Evolutionary conservation across 2,329 filamentous ascomycete genomes (phyloP), one percentile per base, ranked within the genome.

Genomic region (Neoascochyta sp.): DNA sequence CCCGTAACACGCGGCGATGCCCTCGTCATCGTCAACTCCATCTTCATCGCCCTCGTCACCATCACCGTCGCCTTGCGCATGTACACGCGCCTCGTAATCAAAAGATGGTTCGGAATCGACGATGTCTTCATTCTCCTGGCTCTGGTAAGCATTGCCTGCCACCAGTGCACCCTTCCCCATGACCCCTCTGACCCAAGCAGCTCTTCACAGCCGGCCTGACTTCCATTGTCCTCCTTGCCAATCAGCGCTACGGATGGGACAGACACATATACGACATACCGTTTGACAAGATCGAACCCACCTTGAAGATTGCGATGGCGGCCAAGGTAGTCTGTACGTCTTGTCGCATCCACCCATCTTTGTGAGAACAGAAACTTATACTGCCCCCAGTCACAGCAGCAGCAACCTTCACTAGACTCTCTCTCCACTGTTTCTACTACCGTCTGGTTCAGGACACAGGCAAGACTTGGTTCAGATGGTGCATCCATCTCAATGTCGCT

Each of bases 381-480:
- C n/a, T n/a, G n/a, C n/a, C n/a, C n/a, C n/a, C n/a, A n/a, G n/a
- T 69, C 39, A 60, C 57, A 2, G 44, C 58, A 9, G 65, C 66
- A 2, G 54, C 66, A 1, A 64, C 62, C 1, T 69, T 68, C 34
- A 69, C 66, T 0, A 52, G 68, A 10, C 49, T 68, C 10, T 68
- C 65, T 0, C 49, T 71, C 7, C 61, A 69, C 18, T 63, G 53
- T 41, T 68, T 70, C 43, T 71, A 70, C 40, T 69, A 68, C 29
- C 60, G 68, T 9, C 50, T 70, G 7, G 52, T 69, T 6, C 36
- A 57, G 7, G 65, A 70, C 36, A 61, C 59, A n/a, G 57, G 56
- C 2, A 59, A 57, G 27, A 44, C 28, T 1, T 59, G 59, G 51
- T 70, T 68, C 47, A 52, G 41, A 9, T 63, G 58, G 54, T 41